Evolutionary conservation across 805 yeast species (phyloP), one percentile per base, ranked within the genome.

Genomic region (Scheffersomyces ergatensis): DNA sequence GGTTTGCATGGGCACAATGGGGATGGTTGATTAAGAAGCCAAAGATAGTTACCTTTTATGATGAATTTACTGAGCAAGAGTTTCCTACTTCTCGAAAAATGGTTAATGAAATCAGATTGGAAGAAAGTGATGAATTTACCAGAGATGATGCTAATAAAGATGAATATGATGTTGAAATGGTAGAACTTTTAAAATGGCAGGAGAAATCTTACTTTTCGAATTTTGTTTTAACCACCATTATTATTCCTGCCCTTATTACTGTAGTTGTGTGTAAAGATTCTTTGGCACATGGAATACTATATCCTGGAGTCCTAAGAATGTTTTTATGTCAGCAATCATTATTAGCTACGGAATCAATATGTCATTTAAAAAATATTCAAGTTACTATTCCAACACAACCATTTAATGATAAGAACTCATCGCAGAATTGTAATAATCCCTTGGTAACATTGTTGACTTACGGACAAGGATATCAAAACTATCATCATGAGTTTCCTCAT

Each of bases 401-500:
- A 5, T 70, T 69, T 48, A 70, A 60, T 47, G 76, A 70, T 50
- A 77, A 80, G 34, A 84, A 85, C 53, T 78, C 95, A n/a, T 43
- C 92, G 80, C 51, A 75, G 77, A 57, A 86, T 79, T 70, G 89
- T 74, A 51, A 57, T 38, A 70, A 70, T 56, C 79, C 82, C 14
- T 59, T 78, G 36, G 75, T 82, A 19, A 81, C 82, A 17, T 56
- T 80, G 13, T 70, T 87, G 13, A 84, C 96, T 0, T 81, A 85
- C 56, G 98, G 98, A 11, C 97, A 90, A 65, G 92, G 95, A 4
- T 81, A 81, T 63, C 95, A 89, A 62, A 90, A 89, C 65, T 92
- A 85, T 68, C 98, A 90, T 67, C 97, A 92, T 67, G 96, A 89
- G 65, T 90, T 90, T 63, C 96, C 97, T 5, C 82, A 85, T 48